Evolutionary conservation across 371 early-diverging fungal genomes (phyloP).

Genomic region (Choanephora cucurbitarum): DNA sequence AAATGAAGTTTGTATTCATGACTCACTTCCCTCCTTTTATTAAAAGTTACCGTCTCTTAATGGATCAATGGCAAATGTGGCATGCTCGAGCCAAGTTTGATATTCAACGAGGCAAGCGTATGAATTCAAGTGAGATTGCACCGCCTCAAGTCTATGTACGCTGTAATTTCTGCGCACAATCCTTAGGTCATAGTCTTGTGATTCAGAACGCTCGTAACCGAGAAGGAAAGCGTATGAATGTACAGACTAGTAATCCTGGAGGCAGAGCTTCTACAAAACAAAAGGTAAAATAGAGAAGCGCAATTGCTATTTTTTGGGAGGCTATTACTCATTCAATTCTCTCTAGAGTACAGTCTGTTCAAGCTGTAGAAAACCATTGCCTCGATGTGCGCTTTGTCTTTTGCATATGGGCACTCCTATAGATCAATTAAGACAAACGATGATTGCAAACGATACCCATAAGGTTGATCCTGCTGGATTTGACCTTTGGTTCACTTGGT

Average conservation of each 20-base stretch:
- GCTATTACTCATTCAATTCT: neutral
- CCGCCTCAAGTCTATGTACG: slow-evolving; percentile 86
- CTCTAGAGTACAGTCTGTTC: slow-evolving; percentile 75
- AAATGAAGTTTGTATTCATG: too few relatives aligned
- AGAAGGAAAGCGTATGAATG: slow-evolving; percentile 59
- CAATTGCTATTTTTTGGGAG: too few relatives aligned
- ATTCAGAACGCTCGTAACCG: slow-evolving; percentile 57
- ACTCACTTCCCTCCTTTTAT: neutral
- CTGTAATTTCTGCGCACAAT: slow-evolving; percentile 87
- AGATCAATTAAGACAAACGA: slow-evolving; percentile 49
- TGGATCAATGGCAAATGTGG: slow-evolving; percentile 90
- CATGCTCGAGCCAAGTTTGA: slow-evolving; percentile 86
- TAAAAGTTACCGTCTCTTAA: slow-evolving; percentile 81
- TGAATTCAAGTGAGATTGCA: slow-evolving; percentile 60
- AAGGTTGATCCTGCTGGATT: slow-evolving; percentile 63
- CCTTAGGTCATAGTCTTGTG: slow-evolving; percentile 66
- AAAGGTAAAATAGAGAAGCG: slow-evolving; percentile 40
- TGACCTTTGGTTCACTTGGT: slow-evolving; percentile 97
- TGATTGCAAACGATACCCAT: slow-evolving; percentile 48
- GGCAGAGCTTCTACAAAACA: slow-evolving; percentile 45
- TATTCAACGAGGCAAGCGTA: slow-evolving; percentile 74
- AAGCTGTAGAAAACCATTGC: slow-evolving; percentile 84
- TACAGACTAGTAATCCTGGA: slow-evolving; percentile 48
- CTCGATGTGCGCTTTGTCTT: slow-evolving; percentile 91
- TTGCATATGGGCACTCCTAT: slow-evolving; percentile 84